Conservation (phyloP, 495 filamentous ascomycete species). For the Sabuloglossum arenarium region DNA sequence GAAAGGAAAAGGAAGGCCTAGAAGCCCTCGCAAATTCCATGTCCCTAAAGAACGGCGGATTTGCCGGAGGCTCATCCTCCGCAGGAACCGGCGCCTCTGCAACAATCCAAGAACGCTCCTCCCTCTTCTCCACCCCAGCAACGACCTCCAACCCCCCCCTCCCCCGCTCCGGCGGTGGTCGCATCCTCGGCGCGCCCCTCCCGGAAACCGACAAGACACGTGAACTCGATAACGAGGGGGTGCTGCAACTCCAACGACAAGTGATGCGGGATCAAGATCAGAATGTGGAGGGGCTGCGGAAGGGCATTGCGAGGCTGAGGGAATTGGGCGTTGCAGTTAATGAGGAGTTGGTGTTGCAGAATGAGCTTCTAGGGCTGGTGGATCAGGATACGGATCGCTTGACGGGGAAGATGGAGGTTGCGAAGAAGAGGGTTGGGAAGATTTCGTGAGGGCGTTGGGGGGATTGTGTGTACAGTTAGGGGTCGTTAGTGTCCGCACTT, state of each 20-base stretch:
- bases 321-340: constrained; percentile 75
- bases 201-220: constrained; percentile 75
- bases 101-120: constrained; percentile 32
- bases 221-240: constrained; percentile 76
- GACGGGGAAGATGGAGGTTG: constrained; percentile 56
- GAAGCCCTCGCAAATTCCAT: constrained; percentile 62
- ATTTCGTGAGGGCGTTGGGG: constrained; percentile 35
- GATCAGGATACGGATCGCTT: constrained; percentile 53
- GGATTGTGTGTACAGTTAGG: no score
- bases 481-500: no score
- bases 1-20: constrained; percentile 69
- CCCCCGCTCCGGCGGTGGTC: constrained; percentile 21
- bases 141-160: not conserved
- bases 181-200: constrained; percentile 55
- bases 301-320: constrained; percentile 58
- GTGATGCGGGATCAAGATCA: constrained; percentile 74
- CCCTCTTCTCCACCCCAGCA: constrained; percentile 24
- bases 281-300: constrained; percentile 52
- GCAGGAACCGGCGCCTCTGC: constrained; percentile 11
- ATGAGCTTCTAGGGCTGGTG: constrained; percentile 51
- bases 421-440: constrained; percentile 60
- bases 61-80: not conserved
- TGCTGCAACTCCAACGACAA: constrained; percentile 66
- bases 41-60: constrained; percentile 26
- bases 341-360: constrained; percentile 69